phyloP scores from a whole-genome alignment of 140 eudicot genomes.

The Oenanthe javanica region DNA sequence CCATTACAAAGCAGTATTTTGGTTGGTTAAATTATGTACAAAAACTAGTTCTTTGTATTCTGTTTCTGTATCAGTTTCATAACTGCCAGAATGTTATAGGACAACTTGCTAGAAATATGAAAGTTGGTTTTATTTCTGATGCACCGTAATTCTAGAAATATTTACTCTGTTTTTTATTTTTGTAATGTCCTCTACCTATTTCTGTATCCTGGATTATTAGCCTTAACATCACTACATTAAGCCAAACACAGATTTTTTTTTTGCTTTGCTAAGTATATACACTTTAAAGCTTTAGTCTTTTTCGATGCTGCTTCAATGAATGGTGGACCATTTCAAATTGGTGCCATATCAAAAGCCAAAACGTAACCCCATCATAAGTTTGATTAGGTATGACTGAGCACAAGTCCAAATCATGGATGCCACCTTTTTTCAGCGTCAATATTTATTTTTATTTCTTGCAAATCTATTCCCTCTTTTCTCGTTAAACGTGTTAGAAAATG shows the following conservation, averaged over 20 bases:
- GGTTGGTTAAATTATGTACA: background rate
- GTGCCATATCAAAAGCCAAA: conserved; percentile 4
- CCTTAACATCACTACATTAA: background rate
- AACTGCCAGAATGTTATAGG: background rate
- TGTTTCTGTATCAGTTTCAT: background rate
- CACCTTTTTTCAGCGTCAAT: conserved; percentile 19
- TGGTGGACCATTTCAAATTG: background rate
- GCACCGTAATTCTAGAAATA: background rate
- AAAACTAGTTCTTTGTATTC: background rate
- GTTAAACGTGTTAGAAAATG: too few species aligned
- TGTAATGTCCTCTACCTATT: background rate
- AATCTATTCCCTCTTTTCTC: too few species aligned
- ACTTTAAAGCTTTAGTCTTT: conserved; percentile 1
- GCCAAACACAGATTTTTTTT: background rate
- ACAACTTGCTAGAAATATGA: background rate
- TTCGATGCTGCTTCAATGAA: conserved; percentile 14
- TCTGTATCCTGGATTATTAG: background rate
- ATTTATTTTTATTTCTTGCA: conserved; percentile 7
- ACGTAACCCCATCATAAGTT: conserved; percentile 10
- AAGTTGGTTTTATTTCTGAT: background rate
- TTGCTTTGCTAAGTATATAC: background rate
- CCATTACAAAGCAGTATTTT: background rate
- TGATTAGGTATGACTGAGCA: conserved; percentile 31
- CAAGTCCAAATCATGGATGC: conserved; percentile 43
- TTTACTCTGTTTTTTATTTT: background rate